Base-by-base conservation (phyloP, 768 basidiomycete species). In the Lactarius hatsudake region DNA sequence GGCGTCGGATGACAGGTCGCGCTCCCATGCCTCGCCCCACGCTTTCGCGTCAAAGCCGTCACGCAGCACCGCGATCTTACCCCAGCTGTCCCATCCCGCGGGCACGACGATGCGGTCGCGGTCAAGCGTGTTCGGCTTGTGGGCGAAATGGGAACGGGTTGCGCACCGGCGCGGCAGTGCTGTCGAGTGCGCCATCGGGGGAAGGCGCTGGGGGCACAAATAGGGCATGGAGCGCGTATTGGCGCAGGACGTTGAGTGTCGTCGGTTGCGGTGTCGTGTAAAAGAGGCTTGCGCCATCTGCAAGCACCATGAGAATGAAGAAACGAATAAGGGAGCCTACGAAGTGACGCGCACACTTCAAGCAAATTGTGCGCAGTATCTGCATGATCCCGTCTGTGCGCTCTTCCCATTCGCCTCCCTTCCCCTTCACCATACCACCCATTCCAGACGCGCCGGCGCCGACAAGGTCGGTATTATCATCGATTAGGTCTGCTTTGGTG, bases 31-130 rank as follows among this genome's bases (percentile, higher is more conserved):
- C 65, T 91, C 89, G 4, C 87, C 90, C 87, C 89, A 91, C 57
- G 80, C 74, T 67, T 86, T 88, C 1, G 91, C 87, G 62, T 97
- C 94, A 72, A 98, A 99, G 0, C 92, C 92, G 48, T 98, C 97
- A 64, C 94, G 80, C 63, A 98, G 78, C 1, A 98, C 90, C 2
- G 83, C 81, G 65, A 98, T 96, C 80, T 98, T 98, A 0, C 96
- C 95, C 92, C 94, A 97, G 71, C 91, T 93, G 74, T 98, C 97
- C 97, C 97, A 99, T 1, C 97, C 97, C 2, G 93, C 86, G 1
- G 96, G 97, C 7, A 98, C 87, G 54, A 97, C 86, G 61, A 98
- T 89, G 15, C 86, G 88, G 73, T 98, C 96, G 38, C 97, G 87
- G 75, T 98, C 97, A 56, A 98, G 81, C 0, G 92, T 90, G 74